Evolutionary conservation across 495 filamentous ascomycete genomes (phyloP), one percentile per base, ranked within the genome.

Genomic region (Pseudotulostoma volvatum): DNA sequence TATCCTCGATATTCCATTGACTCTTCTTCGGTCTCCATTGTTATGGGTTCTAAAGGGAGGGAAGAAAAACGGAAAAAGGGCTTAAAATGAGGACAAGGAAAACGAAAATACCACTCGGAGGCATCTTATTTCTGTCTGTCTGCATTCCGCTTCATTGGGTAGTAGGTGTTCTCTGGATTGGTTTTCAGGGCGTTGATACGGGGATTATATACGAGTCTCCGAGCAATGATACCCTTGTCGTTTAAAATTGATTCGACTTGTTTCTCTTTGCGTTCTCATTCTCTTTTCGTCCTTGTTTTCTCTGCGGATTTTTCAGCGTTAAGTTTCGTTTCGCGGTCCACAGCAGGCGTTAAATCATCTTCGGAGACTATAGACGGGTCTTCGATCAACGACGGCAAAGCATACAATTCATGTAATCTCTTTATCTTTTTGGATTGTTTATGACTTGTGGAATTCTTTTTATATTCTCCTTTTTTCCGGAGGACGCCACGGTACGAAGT

Each of bases 121-220:
- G n/a, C n/a, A n/a, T n/a, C n/a, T n/a, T n/a, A n/a, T n/a, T n/a
- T n/a, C n/a, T n/a, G n/a, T n/a, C n/a, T n/a, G n/a, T n/a, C n/a
- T n/a, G n/a, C n/a, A n/a, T n/a, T n/a, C n/a, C n/a, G n/a, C n/a
- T n/a, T n/a, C n/a, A n/a, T n/a, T n/a, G n/a, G n/a, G n/a, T n/a
- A n/a, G n/a, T n/a, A n/a, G n/a, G n/a, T n/a, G n/a, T n/a, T n/a
- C n/a, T n/a, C n/a, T n/a, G n/a, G n/a, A n/a, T n/a, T 28, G 23
- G 5, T 49, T 55, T 36, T 30, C 36, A 34, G 55, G 60, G 55
- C 51, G 59, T 63, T 62, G 59, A 50, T 53, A 51, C 49, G 61
- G 61, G 38, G 61, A 64, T 56, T 53, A 64, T 63, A 66, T 44
- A 66, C 59, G 63, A 59, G 53, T 64, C 55, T 53, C 57, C 61